Evolutionary conservation across 768 basidiomycete genomes (phyloP), one percentile per base, ranked within the genome.

Genomic region (Strobilomyces confusus): DNA sequence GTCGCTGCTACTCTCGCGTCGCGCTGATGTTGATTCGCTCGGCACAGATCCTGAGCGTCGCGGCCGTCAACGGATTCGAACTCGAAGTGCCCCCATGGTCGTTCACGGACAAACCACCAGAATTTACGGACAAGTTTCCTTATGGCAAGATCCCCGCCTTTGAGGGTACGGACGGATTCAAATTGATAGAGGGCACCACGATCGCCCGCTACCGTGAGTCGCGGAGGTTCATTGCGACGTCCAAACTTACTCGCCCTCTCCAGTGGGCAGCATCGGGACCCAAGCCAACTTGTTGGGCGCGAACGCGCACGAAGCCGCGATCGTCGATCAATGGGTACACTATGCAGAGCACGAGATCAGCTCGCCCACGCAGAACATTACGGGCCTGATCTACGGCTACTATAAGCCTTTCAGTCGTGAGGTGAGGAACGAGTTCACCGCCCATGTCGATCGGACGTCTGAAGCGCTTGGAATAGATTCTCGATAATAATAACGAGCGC

Each of bases 111-210:
- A 65, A 50, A 26, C 58, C 61, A 2, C 14, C 42, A 0, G 57
- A 58, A 4, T 65, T 53, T 26, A 25, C 25, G 11, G 23, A 15
- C 29, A 59, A 65, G 38, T 65, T 65, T 41, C 47, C 61, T 0
- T 57, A 58, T 8, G 63, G 61, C 0, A 65, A 65, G 33, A 56
- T 65, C 22, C 64, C 64, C 32, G 33, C 61, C 1, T 65, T 65
- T 9, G 57, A 65, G 38, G 57, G 51, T 5, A 43, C 36, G 12
- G 59, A 65, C 9, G 64, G 62, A 19, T 61, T 55, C 25, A 61
- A 20, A 14, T 15, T 65, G 13, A 46, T 15, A 9, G 64, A 65
- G 42, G 64, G 64, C 1, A 20, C 55, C n/a, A 23, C 57, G 32
- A 65, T 65, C 30, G 64, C 59, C 4, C 61, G 57, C 19, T 63